Percentiles rank a stretch among this genome's conserved stretches.
Evolutionary conservation across 139 green algal genomes (phyloP).

Genomic region (Chlamydomonas urium): DNA sequence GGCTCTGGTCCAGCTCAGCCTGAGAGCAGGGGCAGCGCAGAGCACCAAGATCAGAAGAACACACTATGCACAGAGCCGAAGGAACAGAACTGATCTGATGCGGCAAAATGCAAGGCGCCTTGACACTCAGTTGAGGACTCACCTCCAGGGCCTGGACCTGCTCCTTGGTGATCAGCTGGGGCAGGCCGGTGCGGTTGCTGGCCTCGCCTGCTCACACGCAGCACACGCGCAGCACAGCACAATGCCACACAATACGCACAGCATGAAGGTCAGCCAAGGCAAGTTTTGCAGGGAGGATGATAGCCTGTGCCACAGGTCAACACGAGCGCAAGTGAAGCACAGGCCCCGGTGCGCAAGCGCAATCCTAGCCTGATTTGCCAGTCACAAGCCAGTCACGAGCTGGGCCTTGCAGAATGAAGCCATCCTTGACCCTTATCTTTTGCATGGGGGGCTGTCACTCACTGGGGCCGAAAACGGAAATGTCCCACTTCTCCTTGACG

Average conservation of each 20-base stretch:
- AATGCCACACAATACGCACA: not conserved
- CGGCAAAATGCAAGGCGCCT: not conserved
- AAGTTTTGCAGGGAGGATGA: not conserved
- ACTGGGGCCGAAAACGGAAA: conserved; percentile 30
- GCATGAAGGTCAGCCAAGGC: not conserved
- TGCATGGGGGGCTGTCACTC: too few species aligned
- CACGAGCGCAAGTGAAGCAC: not conserved
- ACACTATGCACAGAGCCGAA: not conserved
- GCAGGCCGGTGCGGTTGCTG: conserved; percentile 30
- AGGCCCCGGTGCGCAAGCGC: not conserved
- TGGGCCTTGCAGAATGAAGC: too few species aligned
- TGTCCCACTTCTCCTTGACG: conserved; percentile 40
- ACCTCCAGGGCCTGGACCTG: conserved; percentile 65
- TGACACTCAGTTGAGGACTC: too few species aligned
- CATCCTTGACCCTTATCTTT: too few species aligned
- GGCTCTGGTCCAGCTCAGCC: conserved; percentile 72
- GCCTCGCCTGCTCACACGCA: not conserved
- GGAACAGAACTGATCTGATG: not conserved
- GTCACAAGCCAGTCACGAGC: too few species aligned
- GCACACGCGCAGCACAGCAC: not conserved
- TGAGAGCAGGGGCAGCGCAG: conserved; percentile 26
- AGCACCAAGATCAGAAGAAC: not conserved
- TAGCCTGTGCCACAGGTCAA: not conserved
- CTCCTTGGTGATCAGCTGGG: conserved; percentile 59
- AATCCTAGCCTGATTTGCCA: not conserved